These are phyloP conservation scores for Pleurotus ostreatus DNA, from an alignment of 768 basidiomycete genomes.

Conservation along the genomic window DNA sequence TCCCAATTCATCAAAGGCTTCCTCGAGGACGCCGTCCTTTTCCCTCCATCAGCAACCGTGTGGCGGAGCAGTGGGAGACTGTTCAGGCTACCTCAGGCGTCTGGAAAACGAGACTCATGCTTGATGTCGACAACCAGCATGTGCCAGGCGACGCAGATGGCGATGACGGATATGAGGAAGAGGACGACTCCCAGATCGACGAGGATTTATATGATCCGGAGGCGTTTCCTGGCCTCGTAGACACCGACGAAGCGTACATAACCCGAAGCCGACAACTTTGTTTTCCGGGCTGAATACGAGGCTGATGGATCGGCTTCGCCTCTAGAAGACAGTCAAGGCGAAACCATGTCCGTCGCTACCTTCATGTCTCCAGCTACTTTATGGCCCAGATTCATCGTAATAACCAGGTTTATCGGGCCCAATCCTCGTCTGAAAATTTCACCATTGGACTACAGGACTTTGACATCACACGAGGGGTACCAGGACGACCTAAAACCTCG, in stretches of 20 bases:
- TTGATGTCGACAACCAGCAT: conserved; percentile 6
- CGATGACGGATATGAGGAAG: not conserved
- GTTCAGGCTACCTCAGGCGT: conserved; percentile 21
- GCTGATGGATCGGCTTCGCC: not conserved
- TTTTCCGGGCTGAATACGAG: not conserved
- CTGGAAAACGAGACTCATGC: conserved; percentile 25
- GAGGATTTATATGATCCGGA: not conserved
- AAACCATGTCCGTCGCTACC: not conserved
- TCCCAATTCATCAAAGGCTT: conserved; percentile 26
- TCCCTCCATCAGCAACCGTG: conserved; percentile 10
- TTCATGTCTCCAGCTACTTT: not conserved
- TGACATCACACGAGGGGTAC: too few species aligned
- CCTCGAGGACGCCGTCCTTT: conserved; percentile 28
- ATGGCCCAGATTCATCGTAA: not conserved
- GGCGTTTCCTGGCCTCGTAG: not conserved
- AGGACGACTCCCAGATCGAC: conserved; percentile 7
- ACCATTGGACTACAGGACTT: too few species aligned
- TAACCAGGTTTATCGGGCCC: too few species aligned
- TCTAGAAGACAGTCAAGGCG: too few species aligned
- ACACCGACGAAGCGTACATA: not conserved
- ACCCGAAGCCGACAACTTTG: not conserved
- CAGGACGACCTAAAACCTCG: too few species aligned
- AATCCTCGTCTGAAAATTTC: not conserved
- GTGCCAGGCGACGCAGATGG: not conserved
- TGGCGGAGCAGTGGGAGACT: conserved; percentile 24